These are phyloP conservation scores for Mycena galericulata DNA, from an alignment of 768 basidiomycete species.

Conservation along the genomic window DNA sequence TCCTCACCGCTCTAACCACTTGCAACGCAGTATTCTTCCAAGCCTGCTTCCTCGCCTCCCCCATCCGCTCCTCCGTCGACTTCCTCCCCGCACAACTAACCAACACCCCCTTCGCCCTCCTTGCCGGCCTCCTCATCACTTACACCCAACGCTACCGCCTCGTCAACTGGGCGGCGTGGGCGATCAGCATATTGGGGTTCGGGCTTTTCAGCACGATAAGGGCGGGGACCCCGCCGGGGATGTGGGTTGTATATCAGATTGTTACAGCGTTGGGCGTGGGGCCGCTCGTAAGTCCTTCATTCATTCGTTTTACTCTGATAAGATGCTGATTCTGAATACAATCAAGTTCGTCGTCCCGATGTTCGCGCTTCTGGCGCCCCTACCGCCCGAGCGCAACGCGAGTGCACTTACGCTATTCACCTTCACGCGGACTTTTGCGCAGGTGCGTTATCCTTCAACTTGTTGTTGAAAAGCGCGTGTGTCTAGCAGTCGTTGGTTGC, in stretches of 20 bases:
- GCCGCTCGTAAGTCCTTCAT: background rate
- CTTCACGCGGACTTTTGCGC: constrained; percentile 43
- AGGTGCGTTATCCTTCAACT: too few species aligned
- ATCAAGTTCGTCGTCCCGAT: constrained; percentile 33
- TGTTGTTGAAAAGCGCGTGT: background rate
- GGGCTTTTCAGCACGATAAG: constrained; percentile 46
- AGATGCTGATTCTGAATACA: too few species aligned
- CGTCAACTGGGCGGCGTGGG: constrained; percentile 51
- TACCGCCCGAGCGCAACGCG: constrained; percentile 48
- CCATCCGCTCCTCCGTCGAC: constrained; percentile 51
- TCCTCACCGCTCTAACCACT: too few species aligned
- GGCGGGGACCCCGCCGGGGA: constrained; percentile 28
- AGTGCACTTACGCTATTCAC: constrained; percentile 50
- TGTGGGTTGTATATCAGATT: constrained; percentile 44
- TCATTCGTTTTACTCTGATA: background rate
- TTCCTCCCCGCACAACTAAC: constrained; percentile 47
- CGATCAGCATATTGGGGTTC: constrained; percentile 49
- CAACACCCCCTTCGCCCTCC: constrained; percentile 52
- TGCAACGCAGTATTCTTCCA: constrained; percentile 61
- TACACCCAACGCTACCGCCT: constrained; percentile 47
- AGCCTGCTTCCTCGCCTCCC: constrained; percentile 50
- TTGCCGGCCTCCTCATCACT: constrained; percentile 47
- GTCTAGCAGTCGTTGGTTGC: background rate
- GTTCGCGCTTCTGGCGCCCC: constrained; percentile 55
- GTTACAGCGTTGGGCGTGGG: constrained; percentile 25